Percentiles rank a stretch among this genome's conserved stretches.
Conservation (phyloP, 768 basidiomycete species). For the Cantharellus anzutake region DNA sequence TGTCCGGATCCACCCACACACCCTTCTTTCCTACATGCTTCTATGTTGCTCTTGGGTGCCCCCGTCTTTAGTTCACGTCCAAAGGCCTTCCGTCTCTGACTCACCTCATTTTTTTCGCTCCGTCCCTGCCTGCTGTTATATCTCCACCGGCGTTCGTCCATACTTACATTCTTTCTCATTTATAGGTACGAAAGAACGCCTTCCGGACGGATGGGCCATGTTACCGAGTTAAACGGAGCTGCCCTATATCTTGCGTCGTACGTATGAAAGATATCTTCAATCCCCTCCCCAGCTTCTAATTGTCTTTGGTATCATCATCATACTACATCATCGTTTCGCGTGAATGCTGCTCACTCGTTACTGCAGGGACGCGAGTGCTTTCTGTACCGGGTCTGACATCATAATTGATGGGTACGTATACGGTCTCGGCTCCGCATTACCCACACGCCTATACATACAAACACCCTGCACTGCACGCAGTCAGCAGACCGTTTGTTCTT, state of each 20-base stretch:
- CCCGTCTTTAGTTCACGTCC: no score
- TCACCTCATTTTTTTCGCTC: background rate
- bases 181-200: constrained; percentile 5
- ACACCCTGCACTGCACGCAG: no score
- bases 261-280: background rate
- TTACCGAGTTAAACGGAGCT: constrained; percentile 5
- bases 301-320: background rate
- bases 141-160: background rate
- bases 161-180: background rate
- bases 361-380: constrained; percentile 7
- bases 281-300: background rate
- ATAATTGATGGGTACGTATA: constrained; percentile 6
- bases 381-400: constrained; percentile 8
- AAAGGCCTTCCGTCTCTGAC: no score
- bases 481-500: no score
- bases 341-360: constrained; percentile 1
- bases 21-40: no score
- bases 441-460: background rate
- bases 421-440: background rate
- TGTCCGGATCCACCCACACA: no score
- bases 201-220: constrained; percentile 7
- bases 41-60: no score
- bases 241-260: constrained; percentile 8
- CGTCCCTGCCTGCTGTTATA: background rate
- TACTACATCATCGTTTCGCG: background rate